Evolutionary conservation across 129 eudicot species (phyloP).

Genomic region (Mikania micrantha): DNA sequence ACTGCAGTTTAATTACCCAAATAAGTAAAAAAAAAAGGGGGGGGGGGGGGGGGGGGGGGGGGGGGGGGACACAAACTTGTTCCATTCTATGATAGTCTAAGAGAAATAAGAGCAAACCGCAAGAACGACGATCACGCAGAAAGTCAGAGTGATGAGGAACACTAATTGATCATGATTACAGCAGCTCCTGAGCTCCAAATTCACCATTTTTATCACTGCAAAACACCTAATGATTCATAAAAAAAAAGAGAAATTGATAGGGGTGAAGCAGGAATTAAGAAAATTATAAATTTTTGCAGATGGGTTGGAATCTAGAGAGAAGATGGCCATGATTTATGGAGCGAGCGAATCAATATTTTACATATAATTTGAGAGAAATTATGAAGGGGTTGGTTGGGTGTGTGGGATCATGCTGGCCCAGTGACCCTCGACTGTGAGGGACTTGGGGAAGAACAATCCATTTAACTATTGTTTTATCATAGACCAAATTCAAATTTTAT

Average conservation of each 20-base stretch:
- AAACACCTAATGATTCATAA: not conserved
- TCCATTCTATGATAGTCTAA: not conserved
- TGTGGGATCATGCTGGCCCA: no score
- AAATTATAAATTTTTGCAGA: not conserved
- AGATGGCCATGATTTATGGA: conserved; percentile 17
- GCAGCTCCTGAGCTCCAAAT: conserved; percentile 67
- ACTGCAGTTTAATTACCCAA: not conserved
- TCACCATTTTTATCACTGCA: conserved; percentile 33
- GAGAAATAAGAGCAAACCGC: conserved; percentile 37
- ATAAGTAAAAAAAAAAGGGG: not conserved
- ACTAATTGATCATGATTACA: conserved; percentile 70
- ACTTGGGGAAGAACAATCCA: conserved; percentile 21
- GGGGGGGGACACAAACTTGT: not conserved
- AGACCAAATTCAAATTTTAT: conserved; percentile 9
- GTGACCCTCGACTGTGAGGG: not conserved
- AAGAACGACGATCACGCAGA: conserved; percentile 61
- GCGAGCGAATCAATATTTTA: conserved; percentile 18
- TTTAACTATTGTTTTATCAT: conserved; percentile 3
- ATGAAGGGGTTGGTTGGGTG: no score
- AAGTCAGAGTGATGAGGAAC: conserved; percentile 49
- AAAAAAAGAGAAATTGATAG: not conserved
- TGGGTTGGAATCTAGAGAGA: conserved; percentile 34
- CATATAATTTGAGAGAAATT: not conserved
- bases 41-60: not conserved
- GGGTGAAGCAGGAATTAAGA: not conserved